phyloP scores from a whole-genome alignment of 1,284 basidiomycete genomes.

The Malassezia pachydermatis region DNA sequence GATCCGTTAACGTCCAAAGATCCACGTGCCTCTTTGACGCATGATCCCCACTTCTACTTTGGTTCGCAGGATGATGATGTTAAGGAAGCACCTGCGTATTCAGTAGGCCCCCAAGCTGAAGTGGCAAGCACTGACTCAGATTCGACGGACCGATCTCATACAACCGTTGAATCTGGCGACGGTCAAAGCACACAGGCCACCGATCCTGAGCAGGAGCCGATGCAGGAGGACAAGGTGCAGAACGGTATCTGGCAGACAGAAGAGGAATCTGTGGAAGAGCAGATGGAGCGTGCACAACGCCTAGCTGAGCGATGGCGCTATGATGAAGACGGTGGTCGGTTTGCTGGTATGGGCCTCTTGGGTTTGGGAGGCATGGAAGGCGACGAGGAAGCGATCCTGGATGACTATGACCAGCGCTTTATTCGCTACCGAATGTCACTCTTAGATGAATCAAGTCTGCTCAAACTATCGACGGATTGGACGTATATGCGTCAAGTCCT shows the following conservation, averaged over 20 bases:
- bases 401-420: conserved; percentile 46
- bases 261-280: conserved; percentile 6
- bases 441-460: conserved; percentile 41
- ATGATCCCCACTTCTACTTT: conserved; percentile 3
- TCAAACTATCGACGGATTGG: conserved; percentile 43
- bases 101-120: conserved; percentile 18
- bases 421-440: conserved; percentile 45
- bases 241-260: background rate
- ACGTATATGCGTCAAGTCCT: conserved; percentile 44
- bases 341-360: conserved; percentile 41
- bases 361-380: conserved; percentile 47
- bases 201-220: conserved; percentile 21
- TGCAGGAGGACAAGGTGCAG: conserved; percentile 9
- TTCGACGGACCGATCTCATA: conserved; percentile 28
- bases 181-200: conserved; percentile 36
- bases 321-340: conserved; percentile 43
- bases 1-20: background rate
- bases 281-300: conserved; percentile 7
- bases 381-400: conserved; percentile 45
- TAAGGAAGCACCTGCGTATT: too few species aligned
- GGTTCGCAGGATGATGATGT: too few species aligned
- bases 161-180: conserved; percentile 22
- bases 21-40: conserved; percentile 2
- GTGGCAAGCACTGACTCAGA: conserved; percentile 34
- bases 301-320: conserved; percentile 43